Evolutionary conservation across 805 yeast species (phyloP), one percentile per base, ranked within the genome.

Genomic region (Myxozyma kluyveri): DNA sequence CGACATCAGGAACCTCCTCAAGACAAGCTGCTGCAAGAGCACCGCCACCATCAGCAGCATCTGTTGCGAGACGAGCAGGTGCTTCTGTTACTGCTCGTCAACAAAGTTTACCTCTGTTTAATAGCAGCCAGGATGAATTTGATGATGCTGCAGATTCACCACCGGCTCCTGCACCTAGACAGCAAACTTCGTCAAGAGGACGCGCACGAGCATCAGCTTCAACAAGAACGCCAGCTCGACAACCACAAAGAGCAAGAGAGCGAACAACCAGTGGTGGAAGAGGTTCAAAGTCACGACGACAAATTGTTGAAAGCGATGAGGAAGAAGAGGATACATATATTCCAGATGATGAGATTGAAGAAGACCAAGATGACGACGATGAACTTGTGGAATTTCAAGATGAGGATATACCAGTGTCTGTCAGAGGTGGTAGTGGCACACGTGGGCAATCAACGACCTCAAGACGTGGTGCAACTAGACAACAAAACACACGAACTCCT

Each of bases 311-410:
- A 12, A 38, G 9, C 37, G 44, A 35, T 5, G 44, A 46, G 7
- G 44, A 46, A 27, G 35, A 37, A 18, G 49, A 45, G 14, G 40
- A 22, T 4, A 26, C 27, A 37, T 31, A 17, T 7, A 31, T 27
- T 19, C 36, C 19, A 4, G 42, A 35, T 10, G 36, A 35, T 6
- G 18, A 23, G 18, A 38, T 36, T 21, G 49, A 35, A 22, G 41
- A 33, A 7, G 24, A 39, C 6, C 35, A 35, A 2, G 12, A 9
- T 4, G 42, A 35, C 26, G 41, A 33, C 12, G 47, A 44, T 35
- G 40, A 44, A 23, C 17, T 33, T 9, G 19, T n/a, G n/a, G n/a
- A n/a, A n/a, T n/a, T n/a, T n/a, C n/a, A n/a, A n/a, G n/a, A n/a
- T n/a, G n/a, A n/a, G n/a, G n/a, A n/a, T n/a, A n/a, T n/a, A n/a